Base-by-base conservation (phyloP, 192 early-diverging fungal species). In the Entomortierella parvispora region DNA sequence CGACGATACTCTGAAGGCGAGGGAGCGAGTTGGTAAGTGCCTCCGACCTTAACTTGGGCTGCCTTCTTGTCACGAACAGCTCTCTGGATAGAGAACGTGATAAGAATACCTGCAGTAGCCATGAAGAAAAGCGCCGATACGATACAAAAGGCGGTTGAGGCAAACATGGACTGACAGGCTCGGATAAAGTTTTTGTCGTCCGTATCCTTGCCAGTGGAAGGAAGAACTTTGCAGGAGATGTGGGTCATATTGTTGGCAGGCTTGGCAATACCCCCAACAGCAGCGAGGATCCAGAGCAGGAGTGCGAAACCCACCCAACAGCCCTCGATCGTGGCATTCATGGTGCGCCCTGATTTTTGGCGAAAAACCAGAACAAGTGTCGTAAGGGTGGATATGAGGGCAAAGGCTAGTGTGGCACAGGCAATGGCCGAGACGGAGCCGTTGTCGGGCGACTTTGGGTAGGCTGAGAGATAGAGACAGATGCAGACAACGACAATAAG, bases 151-250 rank as follows among this genome's bases (percentile, higher is more conserved):
- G 74, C 74, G 20, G 74, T 77, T 15, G 74, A 68, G 25, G 74
- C 74, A 64, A 77, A 77, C 57, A 64, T 68, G 31, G 65, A 68
- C 25, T 77, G 74, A 29, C 74, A 77, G 28, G 74, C 74, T 10
- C 74, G 65, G 6, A 64, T 68, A 55, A 48, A 77, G 55, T 77
- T 77, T 53, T 62, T 62, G 43, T 77, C 74, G 43, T 68, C 55
- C 2, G 74, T 77, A 31, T 53, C 45, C 12, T 63, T 64, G 9
- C 74, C 74, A n/a, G 37, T 40, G 7, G 48, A 31, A 28, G 74
- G 74, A 22, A 77, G 65, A 4, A 77, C 65, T 18, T 58, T 68
- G 43, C 74, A 77, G 22, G 74, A 58, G 48, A 53, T 48, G 9
- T 48, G 48, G 5, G 44, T 51, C 65, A 77, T 77, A 14, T 40